Evolutionary conservation across 305 asterid genomes (phyloP).

Genomic region (Solanum aculeatissimum): DNA sequence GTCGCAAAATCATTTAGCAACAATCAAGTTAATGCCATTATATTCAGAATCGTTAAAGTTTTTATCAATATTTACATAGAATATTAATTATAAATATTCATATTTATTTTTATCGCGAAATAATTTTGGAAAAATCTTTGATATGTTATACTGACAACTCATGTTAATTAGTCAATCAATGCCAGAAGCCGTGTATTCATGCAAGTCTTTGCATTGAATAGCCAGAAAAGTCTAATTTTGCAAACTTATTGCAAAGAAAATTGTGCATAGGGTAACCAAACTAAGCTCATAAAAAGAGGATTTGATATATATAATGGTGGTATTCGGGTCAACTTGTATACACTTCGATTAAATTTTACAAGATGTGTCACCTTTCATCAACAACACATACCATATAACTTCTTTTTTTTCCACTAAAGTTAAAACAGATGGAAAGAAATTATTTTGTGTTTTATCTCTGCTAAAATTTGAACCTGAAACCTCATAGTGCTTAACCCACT

Average conservation of each 20-base stretch:
- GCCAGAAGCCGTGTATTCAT: not conserved
- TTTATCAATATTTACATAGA: too few species aligned
- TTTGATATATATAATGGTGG: too few species aligned
- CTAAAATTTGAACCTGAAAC: too few species aligned
- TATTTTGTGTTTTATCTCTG: not conserved
- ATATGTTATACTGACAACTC: too few species aligned
- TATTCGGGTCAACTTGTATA: accelerated
- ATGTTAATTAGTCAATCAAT: too few species aligned
- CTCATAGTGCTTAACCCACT: not conserved
- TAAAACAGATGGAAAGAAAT: not conserved
- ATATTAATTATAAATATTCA: too few species aligned
- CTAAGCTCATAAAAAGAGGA: too few species aligned
- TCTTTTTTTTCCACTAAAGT: accelerated
- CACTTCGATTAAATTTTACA: accelerated
- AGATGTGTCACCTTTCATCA: accelerated
- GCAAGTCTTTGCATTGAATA: not conserved
- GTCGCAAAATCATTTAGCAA: too few species aligned
- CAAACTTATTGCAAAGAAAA: not conserved
- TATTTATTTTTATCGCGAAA: too few species aligned
- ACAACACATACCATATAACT: not conserved
- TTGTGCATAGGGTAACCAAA: not conserved
- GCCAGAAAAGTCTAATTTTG: not conserved
- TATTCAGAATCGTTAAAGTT: too few species aligned
- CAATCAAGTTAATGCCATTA: too few species aligned
- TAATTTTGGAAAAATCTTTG: too few species aligned